phyloP scores from a whole-genome alignment of 208 protist species.

The Acanthamoeba lenticulata region DNA sequence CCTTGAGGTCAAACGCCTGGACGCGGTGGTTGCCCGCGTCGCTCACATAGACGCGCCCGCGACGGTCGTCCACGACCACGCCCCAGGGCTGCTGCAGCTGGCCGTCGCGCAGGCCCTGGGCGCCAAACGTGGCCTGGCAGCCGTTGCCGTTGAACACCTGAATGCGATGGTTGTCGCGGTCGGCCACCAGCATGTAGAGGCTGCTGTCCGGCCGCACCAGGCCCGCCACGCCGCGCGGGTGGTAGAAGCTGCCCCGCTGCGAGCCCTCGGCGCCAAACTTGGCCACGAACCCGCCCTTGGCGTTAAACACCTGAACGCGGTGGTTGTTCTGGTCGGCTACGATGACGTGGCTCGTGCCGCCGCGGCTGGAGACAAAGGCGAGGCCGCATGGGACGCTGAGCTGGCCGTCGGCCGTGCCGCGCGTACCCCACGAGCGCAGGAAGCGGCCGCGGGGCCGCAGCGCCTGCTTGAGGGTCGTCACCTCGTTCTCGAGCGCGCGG shows the following conservation, averaged over 20 bases:
- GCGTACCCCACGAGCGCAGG: neutral
- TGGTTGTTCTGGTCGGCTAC: neutral
- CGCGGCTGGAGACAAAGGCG: neutral
- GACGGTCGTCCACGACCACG: neutral
- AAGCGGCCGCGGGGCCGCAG: neutral
- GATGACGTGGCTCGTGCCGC: neutral
- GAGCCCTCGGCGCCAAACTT: neutral
- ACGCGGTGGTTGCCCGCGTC: constrained; percentile 3
- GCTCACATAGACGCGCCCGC: neutral
- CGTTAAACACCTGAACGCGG: neutral
- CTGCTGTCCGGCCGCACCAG: neutral
- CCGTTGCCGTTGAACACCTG: neutral
- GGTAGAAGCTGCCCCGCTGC: neutral
- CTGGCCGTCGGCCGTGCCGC: neutral
- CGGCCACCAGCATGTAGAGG: neutral
- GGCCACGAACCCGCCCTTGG: neutral
- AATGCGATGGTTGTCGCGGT: neutral
- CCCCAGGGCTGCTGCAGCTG: neutral
- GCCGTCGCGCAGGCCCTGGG: neutral
- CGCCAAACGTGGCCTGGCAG: neutral
- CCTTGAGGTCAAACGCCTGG: neutral
- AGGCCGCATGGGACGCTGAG: neutral
- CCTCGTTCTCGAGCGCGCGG: neutral
- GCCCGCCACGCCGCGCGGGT: neutral
- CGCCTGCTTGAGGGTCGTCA: neutral